Evolutionary conservation across 2,329 filamentous ascomycete genomes (phyloP).

Genomic region (Lecanicillium sp.): DNA sequence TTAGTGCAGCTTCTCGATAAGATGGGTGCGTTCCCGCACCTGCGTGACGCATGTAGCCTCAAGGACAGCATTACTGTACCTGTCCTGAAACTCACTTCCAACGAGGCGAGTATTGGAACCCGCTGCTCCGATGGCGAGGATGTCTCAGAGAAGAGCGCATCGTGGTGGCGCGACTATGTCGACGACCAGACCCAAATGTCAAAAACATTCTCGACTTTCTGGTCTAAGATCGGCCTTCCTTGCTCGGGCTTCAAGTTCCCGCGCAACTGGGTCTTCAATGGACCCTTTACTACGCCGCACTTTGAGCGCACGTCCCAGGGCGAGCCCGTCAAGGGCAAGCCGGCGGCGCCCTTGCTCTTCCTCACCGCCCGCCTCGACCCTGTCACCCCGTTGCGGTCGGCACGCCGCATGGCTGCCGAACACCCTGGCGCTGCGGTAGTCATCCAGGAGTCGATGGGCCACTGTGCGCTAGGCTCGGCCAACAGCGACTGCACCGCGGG

Average conservation of each 20-base stretch:
- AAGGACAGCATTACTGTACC: neutral
- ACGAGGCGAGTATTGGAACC: conserved; percentile 15
- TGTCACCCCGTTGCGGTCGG: conserved; percentile 34
- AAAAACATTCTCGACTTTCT: conserved; percentile 17
- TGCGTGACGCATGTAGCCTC: conserved; percentile 13
- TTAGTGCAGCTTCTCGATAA: conserved; percentile 19
- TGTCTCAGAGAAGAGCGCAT: neutral
- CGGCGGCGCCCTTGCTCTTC: conserved; percentile 32
- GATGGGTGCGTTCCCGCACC: conserved; percentile 14
- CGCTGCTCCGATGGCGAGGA: conserved; percentile 16
- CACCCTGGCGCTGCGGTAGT: conserved; percentile 22
- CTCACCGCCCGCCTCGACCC: conserved; percentile 32
- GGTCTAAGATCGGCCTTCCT: conserved; percentile 23
- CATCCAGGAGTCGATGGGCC: conserved; percentile 19
- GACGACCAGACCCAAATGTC: conserved; percentile 15
- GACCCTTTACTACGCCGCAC: conserved; percentile 16
- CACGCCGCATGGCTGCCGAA: conserved; percentile 17
- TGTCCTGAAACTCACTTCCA: conserved; percentile 15
- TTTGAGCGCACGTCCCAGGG: conserved; percentile 14
- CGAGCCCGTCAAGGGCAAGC: conserved; percentile 18
- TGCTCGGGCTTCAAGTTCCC: conserved; percentile 28
- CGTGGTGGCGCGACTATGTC: conserved; percentile 11
- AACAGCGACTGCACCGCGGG: conserved; percentile 14
- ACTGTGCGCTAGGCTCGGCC: conserved; percentile 13
- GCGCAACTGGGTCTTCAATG: conserved; percentile 27